Base-by-base conservation (phyloP, 2,329 filamentous ascomycete species). In the Xylaria sp. region DNA sequence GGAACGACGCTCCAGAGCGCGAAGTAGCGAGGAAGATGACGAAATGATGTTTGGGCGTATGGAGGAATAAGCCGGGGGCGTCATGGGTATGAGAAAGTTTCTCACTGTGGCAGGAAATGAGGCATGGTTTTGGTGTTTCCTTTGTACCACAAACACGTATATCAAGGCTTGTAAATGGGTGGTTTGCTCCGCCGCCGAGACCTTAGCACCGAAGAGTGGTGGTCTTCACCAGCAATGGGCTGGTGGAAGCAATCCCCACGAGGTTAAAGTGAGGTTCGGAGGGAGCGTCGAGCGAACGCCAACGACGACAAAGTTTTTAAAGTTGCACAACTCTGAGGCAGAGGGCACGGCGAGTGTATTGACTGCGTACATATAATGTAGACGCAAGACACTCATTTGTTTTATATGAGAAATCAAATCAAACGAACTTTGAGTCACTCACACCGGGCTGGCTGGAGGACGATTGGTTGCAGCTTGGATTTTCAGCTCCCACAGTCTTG, bases 11-110 rank as follows among this genome's bases (percentile, higher is more conserved):
- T 87, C 85, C 59, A 86, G 88, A 64, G 88, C 88, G 60, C 88
- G 91, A 55, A 77, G 76, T 71, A 91, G 90, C 80, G 93, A 97
- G 75, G 94, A 97, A 75, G 94, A 97, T 71, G 95, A 98, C 74
- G 94, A 98, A 73, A 94, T 94, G 78, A 92, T 98, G 76, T 99
- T 99, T 84, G 94, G 94, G 66, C 89, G 90, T 74, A 98, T 98
- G 95, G 96, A 99, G 82, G 94, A 97, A 81, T 96, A 86, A 83
- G 72, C 71, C 49, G 65, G 18, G 64, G 41, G 60, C 54, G 59
- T 61, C 59, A 54, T 54, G 48, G 71, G 72, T 72, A 64, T 63
- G 64, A 73, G 48, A 60, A 25, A 65, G 64, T 57, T 59, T 66
- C 33, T 57, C 70, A 13, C 66, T 56, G 64, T 60, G 68, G 73